Evolutionary conservation across 2,329 filamentous ascomycete genomes (phyloP).

Genomic region (Aspergillus pseudonomiae): DNA sequence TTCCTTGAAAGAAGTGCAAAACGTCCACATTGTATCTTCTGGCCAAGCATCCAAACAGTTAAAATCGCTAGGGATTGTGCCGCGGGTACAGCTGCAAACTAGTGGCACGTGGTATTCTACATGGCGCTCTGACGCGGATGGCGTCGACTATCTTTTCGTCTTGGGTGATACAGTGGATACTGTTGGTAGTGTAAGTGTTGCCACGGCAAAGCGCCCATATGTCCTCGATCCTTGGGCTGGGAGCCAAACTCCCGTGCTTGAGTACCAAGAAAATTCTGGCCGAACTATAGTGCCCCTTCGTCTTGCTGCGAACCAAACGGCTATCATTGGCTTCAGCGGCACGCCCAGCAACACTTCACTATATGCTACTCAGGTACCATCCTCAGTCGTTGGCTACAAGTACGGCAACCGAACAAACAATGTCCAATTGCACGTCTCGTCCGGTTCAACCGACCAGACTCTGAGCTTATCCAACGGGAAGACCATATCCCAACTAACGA

Average conservation of each 20-base stretch:
- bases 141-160: conserved; percentile 5
- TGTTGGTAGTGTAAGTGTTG: conserved; percentile 32
- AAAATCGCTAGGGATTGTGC: conserved; percentile 32
- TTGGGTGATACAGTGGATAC: neutral
- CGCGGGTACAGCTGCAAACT: conserved; percentile 29
- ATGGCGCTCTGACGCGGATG: neutral
- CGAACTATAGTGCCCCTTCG: conserved; percentile 37
- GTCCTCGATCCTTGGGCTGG: conserved; percentile 50
- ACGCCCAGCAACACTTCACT: neutral
- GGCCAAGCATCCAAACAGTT: conserved; percentile 38
- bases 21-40: conserved; percentile 38
- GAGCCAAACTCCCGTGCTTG: conserved; percentile 31
- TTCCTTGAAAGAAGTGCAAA: conserved; percentile 28
- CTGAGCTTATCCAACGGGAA: conserved; percentile 20
- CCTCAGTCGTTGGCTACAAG: conserved; percentile 16
- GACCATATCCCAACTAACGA: conserved; percentile 3
- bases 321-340: conserved; percentile 41
- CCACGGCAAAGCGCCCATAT: conserved; percentile 38
- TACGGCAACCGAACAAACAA: neutral
- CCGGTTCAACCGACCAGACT: neutral
- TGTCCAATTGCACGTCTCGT: conserved; percentile 12
- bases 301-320: conserved; percentile 45
- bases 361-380: conserved; percentile 11
- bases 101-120: conserved; percentile 37
- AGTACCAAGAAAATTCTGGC: conserved; percentile 34